Evolutionary conservation across 2,329 filamentous ascomycete genomes (phyloP), one percentile per base, ranked within the genome.

Genomic region (Hypoxylon sp.): DNA sequence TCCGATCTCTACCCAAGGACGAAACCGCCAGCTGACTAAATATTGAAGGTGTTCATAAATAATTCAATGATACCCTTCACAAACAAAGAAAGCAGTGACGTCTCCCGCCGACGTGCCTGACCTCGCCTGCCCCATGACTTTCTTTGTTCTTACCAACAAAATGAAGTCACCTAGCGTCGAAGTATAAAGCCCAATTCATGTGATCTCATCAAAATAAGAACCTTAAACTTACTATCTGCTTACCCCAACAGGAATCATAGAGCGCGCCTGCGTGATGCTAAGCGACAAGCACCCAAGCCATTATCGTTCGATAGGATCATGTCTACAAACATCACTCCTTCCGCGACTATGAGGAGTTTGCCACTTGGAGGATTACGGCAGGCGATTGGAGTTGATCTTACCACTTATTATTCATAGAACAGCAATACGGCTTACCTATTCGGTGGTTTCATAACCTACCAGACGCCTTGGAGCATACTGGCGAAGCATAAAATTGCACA

Each of bases 91-190:
- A 60, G 26, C 48, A 51, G 31, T 37, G 17, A 46, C 33, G 39
- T 53, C 44, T 50, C 22, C 8, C 22, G 31, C n/a, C 24, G 19
- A 22, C 39, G 10, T 24, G 24, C 29, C 42, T 50, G 39, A 35
- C 13, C 46, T 33, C 11, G 10, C 14, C 14, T 3, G 33, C 46
- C 4, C 10, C 35, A 61, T 19, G 17, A 57, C 9, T 52, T 33
- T 26, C 64, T 59, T 63, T 63, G 48, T 66, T 5, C 37, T 13
- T 8, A 17, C 26, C n/a, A n/a, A 0, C 0, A 22, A 24, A 11
- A 58, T 35, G 19, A 59, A 52, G 52, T 60, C 63, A 54, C 37
- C 48, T 42, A 10, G 26, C 17, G n/a, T 39, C 35, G 52, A 55
- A 14, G 46, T 46, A 3, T 46, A 37, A 63, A 51, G 46, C 31